Base-by-base conservation (phyloP, 306 rosid genomes). In the Fragaria ananassa region DNA sequence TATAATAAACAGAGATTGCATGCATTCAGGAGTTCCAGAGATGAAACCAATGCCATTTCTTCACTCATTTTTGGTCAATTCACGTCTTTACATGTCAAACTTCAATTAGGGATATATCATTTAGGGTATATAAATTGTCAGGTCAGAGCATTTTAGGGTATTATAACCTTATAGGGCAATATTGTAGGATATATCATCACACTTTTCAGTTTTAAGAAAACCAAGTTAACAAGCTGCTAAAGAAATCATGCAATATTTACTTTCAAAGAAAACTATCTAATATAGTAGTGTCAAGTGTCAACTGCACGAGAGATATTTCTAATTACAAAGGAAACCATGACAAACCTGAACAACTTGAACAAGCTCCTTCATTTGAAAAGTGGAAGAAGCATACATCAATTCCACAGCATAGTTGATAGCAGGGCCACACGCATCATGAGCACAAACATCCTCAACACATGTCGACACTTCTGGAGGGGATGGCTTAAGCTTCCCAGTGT, bases 301-400 rank as follows among this genome's bases (percentile, higher is more conserved):
- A 15, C 44, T 44, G 29, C 67, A 74, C 5, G 1, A 19, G 35
- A 35, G 25, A 72, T 37, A 3, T 4, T 41, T 29, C 23, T 70
- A 70, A 47, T 10, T 13, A 73, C 18, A 46, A 67, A 21, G 18
- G 47, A 68, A 84, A 83, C 72, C 42, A 75, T 44, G 57, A 76
- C 18, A 51, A 76, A 95, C 99, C 99, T 95, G 99, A 76, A 89
- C 90, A 82, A 92, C 86, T 62, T 75, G 81, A 78, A 92, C 96
- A 13, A 95, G 90, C 86, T 95, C 99, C 80, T 89, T 92, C 90
- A 90, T 90, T 83, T 85, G 89, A 81, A 95, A 95, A 69, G 87
- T 88, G 56, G 84, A 78, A 74, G 99, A 92, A 76, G 96, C 97
- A 88, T 88, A 92, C 96, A 95, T 86, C 61, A 95, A 87, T 72